Conservation (phyloP, 2,329 filamentous ascomycete genomes). For the Laburnicola sp. region DNA sequence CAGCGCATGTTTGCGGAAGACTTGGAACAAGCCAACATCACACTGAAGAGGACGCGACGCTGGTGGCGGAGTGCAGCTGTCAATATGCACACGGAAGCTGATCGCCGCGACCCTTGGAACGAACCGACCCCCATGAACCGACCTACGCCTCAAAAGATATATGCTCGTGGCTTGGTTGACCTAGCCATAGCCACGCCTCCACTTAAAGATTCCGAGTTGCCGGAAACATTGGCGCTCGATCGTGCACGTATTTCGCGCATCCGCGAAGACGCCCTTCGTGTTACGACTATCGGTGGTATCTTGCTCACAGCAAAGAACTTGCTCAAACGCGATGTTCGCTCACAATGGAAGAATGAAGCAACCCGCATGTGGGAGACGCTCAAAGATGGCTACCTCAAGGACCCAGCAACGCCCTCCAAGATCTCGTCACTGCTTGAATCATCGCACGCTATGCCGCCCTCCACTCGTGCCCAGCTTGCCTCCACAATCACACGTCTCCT, state of each 20-base stretch:
- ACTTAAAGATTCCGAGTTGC: constrained; percentile 59
- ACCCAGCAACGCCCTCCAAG: constrained; percentile 53
- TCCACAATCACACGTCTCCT: constrained; percentile 55
- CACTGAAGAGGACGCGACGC: constrained; percentile 62
- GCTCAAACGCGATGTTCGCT: constrained; percentile 76
- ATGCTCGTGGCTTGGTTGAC: constrained; percentile 74
- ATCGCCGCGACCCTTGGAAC: constrained; percentile 69
- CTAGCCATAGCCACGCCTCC: constrained; percentile 69
- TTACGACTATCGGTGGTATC: constrained; percentile 74
- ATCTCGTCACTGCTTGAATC: constrained; percentile 55
- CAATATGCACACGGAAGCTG: constrained; percentile 67
- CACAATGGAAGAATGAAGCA: constrained; percentile 75
- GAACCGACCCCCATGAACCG: constrained; percentile 59
- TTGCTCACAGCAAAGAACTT: constrained; percentile 81
- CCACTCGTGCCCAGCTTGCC: constrained; percentile 50
- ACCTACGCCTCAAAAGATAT: constrained; percentile 70
- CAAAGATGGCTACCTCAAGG: constrained; percentile 61
- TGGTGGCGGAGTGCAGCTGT: constrained; percentile 68
- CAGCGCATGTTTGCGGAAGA: constrained; percentile 70
- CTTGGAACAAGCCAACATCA: constrained; percentile 59
- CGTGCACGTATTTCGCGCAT: constrained; percentile 63
- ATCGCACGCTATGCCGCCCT: constrained; percentile 53
- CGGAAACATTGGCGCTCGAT: constrained; percentile 76
- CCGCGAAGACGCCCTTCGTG: constrained; percentile 61
- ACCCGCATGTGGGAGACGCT: constrained; percentile 70